Conservation (phyloP, 2,329 filamentous ascomycete genomes). For the Aspergillus uvarum region DNA sequence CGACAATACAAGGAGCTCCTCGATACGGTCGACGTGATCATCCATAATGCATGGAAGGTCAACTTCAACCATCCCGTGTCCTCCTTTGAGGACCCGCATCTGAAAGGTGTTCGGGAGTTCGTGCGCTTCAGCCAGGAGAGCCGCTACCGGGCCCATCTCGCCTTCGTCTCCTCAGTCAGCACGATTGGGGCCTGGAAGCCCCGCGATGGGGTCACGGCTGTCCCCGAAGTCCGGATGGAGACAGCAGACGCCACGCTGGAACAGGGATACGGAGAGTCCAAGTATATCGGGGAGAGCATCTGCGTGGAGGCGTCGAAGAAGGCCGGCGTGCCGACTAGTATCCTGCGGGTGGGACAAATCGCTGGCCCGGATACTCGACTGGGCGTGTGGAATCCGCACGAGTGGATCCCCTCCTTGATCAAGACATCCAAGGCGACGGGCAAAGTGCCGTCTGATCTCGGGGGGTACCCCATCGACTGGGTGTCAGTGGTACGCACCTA, state of each 20-base stretch:
- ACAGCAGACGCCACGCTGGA: constrained; percentile 26
- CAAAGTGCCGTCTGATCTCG: constrained; percentile 49
- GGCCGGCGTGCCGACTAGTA: constrained; percentile 17
- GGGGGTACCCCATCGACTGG: constrained; percentile 53
- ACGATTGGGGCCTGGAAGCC: constrained; percentile 22
- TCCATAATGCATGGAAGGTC: constrained; percentile 43
- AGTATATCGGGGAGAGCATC: constrained; percentile 44
- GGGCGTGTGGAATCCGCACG: constrained; percentile 53
- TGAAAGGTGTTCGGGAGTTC: constrained; percentile 28
- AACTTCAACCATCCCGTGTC: constrained; percentile 33
- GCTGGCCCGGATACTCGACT: constrained; percentile 20
- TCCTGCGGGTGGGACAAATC: constrained; percentile 36
- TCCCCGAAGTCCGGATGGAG: neutral
- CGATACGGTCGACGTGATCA: constrained; percentile 25
- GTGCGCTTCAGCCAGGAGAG: constrained; percentile 24
- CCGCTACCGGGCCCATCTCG: constrained; percentile 19
- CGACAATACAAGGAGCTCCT: constrained; percentile 21
- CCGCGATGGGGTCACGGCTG: too few relatives aligned
- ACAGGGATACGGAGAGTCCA: constrained; percentile 36
- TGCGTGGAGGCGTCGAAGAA: constrained; percentile 33
- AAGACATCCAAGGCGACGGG: constrained; percentile 52
- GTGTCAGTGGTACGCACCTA: constrained; percentile 45
- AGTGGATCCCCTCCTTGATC: constrained; percentile 54
- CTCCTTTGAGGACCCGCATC: constrained; percentile 32
- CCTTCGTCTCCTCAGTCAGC: constrained; percentile 32